These are phyloP conservation scores for Suillus variegatus DNA, from an alignment of 768 basidiomycete species.

Conservation along the genomic window DNA sequence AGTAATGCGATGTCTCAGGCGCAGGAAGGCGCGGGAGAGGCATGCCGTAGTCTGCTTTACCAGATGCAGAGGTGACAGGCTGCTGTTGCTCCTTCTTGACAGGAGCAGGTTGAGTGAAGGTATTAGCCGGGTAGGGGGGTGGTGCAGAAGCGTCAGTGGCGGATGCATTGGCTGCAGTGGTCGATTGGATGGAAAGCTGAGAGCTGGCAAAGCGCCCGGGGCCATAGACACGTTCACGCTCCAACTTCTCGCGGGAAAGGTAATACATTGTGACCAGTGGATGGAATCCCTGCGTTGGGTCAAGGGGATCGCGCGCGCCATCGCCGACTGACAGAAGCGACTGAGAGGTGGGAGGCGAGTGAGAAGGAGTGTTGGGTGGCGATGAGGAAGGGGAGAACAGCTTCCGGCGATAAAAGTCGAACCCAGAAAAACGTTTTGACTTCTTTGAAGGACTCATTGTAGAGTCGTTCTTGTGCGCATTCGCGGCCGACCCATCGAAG, in stretches of 20 bases:
- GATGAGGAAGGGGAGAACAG: conserved; percentile 63
- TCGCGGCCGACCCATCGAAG: conserved; percentile 47
- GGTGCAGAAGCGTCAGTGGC: conserved; percentile 22
- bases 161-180: conserved; percentile 19
- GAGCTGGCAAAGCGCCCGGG: conserved; percentile 93
- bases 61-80: conserved; percentile 28
- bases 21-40: conserved; percentile 78
- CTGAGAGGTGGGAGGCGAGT: conserved; percentile 63
- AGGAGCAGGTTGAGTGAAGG: conserved; percentile 32
- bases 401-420: conserved; percentile 93
- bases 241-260: conserved; percentile 93
- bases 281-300: conserved; percentile 93
- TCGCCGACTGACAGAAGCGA: conserved; percentile 54
- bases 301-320: conserved; percentile 52
- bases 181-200: conserved; percentile 63
- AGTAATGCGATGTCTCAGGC: conserved; percentile 80
- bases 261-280: conserved; percentile 96
- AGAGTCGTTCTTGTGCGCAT: conserved; percentile 40
- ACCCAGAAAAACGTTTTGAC: conserved; percentile 87
- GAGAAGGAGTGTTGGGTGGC: conserved; percentile 52
- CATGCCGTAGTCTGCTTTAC: conserved; percentile 78
- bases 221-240: conserved; percentile 92
- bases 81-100: conserved; percentile 34
- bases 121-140: conserved; percentile 24
- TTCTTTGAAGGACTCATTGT: conserved; percentile 55